Conservation (phyloP, 352 stramenopile genomes). For the Pythium dissimile region DNA sequence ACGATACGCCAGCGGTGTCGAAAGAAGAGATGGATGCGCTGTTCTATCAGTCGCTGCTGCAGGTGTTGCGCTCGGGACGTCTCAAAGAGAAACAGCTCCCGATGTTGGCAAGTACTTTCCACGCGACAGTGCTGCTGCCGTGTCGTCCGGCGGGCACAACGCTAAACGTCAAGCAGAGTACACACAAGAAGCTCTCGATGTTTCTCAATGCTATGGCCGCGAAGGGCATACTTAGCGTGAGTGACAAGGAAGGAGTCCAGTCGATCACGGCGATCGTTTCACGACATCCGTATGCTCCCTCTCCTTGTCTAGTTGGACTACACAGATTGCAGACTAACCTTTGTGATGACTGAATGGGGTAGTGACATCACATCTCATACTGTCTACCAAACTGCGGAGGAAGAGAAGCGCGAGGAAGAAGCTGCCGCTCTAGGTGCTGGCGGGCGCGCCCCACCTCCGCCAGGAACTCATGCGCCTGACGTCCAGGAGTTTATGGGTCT, state of each 20-base stretch:
- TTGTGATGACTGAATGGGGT: too few relatives aligned
- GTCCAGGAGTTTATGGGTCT: conserved; percentile 67
- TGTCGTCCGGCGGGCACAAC: conserved; percentile 45
- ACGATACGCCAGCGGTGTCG: conserved; percentile 22
- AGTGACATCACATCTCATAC: conserved; percentile 61
- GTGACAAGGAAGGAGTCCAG: conserved; percentile 76
- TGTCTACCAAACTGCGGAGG: conserved; percentile 50
- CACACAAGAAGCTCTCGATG: conserved; percentile 78
- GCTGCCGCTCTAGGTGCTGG: conserved; percentile 31
- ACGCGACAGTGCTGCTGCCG: conserved; percentile 61
- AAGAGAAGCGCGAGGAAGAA: conserved; percentile 46
- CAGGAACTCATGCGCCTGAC: conserved; percentile 59
- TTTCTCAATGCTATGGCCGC: conserved; percentile 68
- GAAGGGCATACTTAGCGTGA: conserved; percentile 47
- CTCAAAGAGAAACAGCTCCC: conserved; percentile 77
- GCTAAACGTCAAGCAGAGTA: conserved; percentile 75
- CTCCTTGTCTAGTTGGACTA: too few relatives aligned
- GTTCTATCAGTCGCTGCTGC: conserved; percentile 58
- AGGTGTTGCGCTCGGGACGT: conserved; percentile 44
- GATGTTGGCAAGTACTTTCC: conserved; percentile 77
- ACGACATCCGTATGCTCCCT: conserved; percentile 71
- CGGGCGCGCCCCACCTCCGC: conserved; percentile 40
- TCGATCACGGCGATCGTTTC: conserved; percentile 61
- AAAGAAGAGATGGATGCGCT: conserved; percentile 75
- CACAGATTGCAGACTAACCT: too few relatives aligned